These are phyloP conservation scores for Candida maesae DNA, from an alignment of 805 yeast species.

Conservation along the genomic window DNA sequence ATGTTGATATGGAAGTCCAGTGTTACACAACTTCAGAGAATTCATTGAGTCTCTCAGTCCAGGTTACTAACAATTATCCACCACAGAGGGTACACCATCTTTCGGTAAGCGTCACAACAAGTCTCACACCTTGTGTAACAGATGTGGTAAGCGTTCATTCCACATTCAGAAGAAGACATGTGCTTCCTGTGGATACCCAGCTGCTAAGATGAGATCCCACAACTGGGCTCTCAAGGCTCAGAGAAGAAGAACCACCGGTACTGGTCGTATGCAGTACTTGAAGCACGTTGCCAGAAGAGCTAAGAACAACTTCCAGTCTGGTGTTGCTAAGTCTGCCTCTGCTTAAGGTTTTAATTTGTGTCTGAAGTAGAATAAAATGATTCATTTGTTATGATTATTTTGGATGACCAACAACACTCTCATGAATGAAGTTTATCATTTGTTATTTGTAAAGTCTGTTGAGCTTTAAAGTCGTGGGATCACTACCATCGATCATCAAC, in stretches of 20 bases:
- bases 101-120: conserved; percentile 99
- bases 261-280: conserved; percentile 99
- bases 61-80: conserved; percentile 33
- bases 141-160: conserved; percentile 99
- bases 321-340: conserved; percentile 64
- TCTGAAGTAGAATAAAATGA: conserved; percentile 15
- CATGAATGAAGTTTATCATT: not conserved
- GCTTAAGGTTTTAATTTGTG: conserved; percentile 44
- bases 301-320: conserved; percentile 98
- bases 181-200: conserved; percentile 99
- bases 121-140: conserved; percentile 98
- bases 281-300: conserved; percentile 96
- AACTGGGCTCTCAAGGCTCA: conserved; percentile 99
- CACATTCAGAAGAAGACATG: conserved; percentile 99
- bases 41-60: not conserved
- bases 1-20: too few relatives aligned
- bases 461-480: too few relatives aligned
- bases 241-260: conserved; percentile 99
- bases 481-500: too few relatives aligned
- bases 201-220: conserved; percentile 97
- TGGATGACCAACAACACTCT: conserved; percentile 12
- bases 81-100: conserved; percentile 97
- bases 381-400: conserved; percentile 9
- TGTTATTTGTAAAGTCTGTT: too few relatives aligned
- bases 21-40: too few relatives aligned